Percentiles rank a stretch among this genome's conserved stretches.
These are phyloP conservation scores for Ustilago lituana DNA, from an alignment of 1,284 basidiomycete species.

Conservation along the genomic window DNA sequence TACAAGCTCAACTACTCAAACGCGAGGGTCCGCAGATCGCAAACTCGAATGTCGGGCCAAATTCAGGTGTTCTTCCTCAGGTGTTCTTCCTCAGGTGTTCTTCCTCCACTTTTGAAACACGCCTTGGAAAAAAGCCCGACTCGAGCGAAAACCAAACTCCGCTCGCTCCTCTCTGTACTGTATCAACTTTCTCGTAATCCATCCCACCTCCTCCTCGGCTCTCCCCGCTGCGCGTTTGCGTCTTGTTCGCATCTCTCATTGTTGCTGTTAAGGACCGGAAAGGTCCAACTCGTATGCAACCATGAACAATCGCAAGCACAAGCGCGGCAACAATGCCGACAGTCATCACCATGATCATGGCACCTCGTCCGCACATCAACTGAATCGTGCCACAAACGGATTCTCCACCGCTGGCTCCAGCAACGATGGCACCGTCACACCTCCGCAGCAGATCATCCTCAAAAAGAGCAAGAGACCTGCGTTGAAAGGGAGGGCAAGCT, in stretches of 20 bases:
- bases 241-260: background rate
- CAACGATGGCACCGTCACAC: slow-evolving; percentile 28
- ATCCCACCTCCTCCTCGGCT: no score
- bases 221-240: background rate
- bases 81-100: no score
- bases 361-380: slow-evolving; percentile 24
- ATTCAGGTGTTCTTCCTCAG: no score
- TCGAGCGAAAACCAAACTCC: no score
- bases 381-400: slow-evolving; percentile 9
- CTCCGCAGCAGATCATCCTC: slow-evolving; percentile 49
- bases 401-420: background rate
- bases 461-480: slow-evolving; percentile 35
- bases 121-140: no score
- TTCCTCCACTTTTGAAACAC: no score
- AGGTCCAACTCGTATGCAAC: background rate
- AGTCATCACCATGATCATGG: slow-evolving; percentile 7
- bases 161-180: no score
- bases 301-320: slow-evolving; percentile 44
- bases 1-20: no score
- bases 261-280: background rate
- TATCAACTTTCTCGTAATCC: no score
- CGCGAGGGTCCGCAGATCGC: no score
- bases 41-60: no score
- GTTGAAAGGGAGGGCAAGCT: slow-evolving; percentile 35
- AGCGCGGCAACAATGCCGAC: slow-evolving; percentile 10